These are phyloP conservation scores for Ophiognomonia clavigignenti-juglandacearum DNA, from an alignment of 2,329 filamentous ascomycete species.

Conservation along the genomic window DNA sequence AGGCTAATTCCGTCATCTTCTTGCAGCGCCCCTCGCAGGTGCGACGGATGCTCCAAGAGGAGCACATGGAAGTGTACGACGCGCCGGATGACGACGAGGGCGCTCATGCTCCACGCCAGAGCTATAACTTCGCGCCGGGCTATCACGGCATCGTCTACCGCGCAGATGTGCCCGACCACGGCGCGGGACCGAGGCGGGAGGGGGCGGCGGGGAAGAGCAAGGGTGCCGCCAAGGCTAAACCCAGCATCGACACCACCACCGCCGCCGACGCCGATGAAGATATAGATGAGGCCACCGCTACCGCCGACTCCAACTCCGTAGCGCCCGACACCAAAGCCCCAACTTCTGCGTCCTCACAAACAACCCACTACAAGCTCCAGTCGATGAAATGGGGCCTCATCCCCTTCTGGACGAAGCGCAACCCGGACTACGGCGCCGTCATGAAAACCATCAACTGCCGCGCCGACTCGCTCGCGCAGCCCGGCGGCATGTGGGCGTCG, in stretches of 20 bases:
- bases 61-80: constrained; percentile 68
- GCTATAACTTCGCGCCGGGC: constrained; percentile 90
- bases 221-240: constrained; percentile 10
- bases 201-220: constrained; percentile 16
- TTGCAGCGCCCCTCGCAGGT: constrained; percentile 74
- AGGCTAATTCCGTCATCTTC: neutral
- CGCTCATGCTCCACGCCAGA: constrained; percentile 59
- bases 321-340: constrained; percentile 1
- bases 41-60: constrained; percentile 65
- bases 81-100: constrained; percentile 65
- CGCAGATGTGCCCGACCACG: constrained; percentile 61
- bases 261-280: constrained; percentile 7
- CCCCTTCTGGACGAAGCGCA: constrained; percentile 87
- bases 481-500: constrained; percentile 81
- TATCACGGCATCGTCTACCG: constrained; percentile 83
- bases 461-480: constrained; percentile 73
- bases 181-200: constrained; percentile 38
- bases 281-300: neutral
- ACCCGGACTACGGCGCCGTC: constrained; percentile 70
- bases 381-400: constrained; percentile 95
- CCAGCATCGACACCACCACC: constrained; percentile 17
- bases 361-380: constrained; percentile 73
- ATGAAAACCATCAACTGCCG: constrained; percentile 94
- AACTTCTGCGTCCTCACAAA: neutral
- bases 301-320: neutral